Conservation (phyloP, 1,284 basidiomycete genomes). For the Cronartium quercuum region DNA sequence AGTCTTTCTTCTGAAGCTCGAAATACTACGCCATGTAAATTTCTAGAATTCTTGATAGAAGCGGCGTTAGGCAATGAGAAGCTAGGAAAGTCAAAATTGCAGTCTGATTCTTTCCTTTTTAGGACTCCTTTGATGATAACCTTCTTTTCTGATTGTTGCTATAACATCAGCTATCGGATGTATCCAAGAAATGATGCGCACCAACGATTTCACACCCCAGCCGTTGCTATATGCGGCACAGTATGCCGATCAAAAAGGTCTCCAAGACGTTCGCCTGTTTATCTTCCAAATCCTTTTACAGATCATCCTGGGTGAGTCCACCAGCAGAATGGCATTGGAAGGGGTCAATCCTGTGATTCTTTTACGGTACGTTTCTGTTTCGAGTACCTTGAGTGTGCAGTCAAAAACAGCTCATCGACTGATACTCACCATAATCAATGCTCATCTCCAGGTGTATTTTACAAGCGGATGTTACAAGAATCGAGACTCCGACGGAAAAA, state of each 20-base stretch:
- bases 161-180: no score
- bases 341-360: slow-evolving; percentile 29
- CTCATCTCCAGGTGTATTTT: not conserved
- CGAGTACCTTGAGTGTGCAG: not conserved
- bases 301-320: slow-evolving; percentile 3
- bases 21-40: slow-evolving; percentile 23
- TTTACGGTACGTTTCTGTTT: slow-evolving; percentile 7
- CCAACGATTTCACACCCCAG: slow-evolving; percentile 38
- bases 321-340: slow-evolving; percentile 10
- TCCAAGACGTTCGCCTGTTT: slow-evolving; percentile 18
- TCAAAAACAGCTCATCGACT: not conserved
- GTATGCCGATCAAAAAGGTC: slow-evolving; percentile 28
- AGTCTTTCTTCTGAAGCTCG: slow-evolving; percentile 2
- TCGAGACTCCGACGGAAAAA: not conserved
- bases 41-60: slow-evolving; percentile 36
- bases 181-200: slow-evolving; percentile 1
- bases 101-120: not conserved
- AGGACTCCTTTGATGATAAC: not conserved
- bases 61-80: slow-evolving; percentile 31
- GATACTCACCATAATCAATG: not conserved
- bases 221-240: slow-evolving; percentile 25
- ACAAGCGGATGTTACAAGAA: not conserved
- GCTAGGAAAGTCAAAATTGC: not conserved
- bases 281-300: slow-evolving; percentile 25
- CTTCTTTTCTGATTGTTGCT: not conserved